Percentiles rank a stretch among this genome's conserved stretches.
phyloP scores from a whole-genome alignment of 1,139 yeast genomes.

The Geotrichum macrosporum region DNA sequence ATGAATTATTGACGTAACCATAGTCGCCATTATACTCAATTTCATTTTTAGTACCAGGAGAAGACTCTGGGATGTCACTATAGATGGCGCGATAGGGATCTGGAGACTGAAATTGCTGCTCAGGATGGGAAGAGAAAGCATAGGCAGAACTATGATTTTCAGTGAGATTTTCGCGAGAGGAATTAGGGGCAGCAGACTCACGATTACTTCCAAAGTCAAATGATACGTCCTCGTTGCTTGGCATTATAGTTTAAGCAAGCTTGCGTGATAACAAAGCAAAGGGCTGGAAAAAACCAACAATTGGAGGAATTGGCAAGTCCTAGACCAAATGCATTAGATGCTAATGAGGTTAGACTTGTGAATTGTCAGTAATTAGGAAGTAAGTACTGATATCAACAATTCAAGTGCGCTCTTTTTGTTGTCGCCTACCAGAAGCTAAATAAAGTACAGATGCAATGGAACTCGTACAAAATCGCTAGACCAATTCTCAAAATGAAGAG shows the following conservation, averaged over 20 bases:
- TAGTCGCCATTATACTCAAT: background rate
- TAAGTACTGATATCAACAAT: background rate
- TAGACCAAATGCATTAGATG: slow-evolving; percentile 1
- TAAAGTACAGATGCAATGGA: too few species aligned
- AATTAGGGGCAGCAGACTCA: background rate
- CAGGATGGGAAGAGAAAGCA: background rate
- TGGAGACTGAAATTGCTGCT: background rate
- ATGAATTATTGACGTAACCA: background rate
- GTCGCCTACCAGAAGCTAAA: background rate
- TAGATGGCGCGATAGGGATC: background rate
- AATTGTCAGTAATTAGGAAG: background rate
- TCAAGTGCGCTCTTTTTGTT: background rate
- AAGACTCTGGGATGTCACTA: background rate
- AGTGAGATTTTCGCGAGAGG: too few species aligned
- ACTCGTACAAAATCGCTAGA: too few species aligned
- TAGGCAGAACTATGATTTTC: background rate
- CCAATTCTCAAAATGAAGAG: too few species aligned
- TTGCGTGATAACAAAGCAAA: too few species aligned
- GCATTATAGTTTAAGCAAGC: too few species aligned
- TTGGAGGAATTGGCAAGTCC: background rate
- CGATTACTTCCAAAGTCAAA: slow-evolving; percentile 6
- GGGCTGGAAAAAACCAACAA: too few species aligned
- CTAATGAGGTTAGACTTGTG: background rate
- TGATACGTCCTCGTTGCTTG: background rate
- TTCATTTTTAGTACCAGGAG: background rate